phyloP scores from a whole-genome alignment of 768 basidiomycete genomes.

The Psilocybe azurescens region DNA sequence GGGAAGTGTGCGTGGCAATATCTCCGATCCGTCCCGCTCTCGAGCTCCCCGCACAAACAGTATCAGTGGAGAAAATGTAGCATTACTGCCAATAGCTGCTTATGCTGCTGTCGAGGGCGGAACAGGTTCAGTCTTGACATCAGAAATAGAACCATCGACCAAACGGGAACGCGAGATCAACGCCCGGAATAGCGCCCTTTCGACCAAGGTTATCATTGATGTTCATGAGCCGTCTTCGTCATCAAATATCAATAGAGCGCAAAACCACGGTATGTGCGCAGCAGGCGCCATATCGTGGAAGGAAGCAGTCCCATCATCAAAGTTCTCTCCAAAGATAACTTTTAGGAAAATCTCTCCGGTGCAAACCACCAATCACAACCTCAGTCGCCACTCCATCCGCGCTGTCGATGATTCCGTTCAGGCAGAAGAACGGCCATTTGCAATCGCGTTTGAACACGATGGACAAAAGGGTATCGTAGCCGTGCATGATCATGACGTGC shows the following conservation, averaged over 20 bases:
- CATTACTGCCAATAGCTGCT: neutral
- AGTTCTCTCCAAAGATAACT: neutral
- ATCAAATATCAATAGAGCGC: conserved; percentile 8
- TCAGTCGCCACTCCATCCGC: neutral
- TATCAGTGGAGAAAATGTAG: neutral
- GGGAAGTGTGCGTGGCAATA: neutral
- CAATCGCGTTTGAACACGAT: neutral
- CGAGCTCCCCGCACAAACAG: neutral
- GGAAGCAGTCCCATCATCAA: neutral
- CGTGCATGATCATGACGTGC: conserved; percentile 6
- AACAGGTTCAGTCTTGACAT: neutral
- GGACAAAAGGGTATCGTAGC: neutral
- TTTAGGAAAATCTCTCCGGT: neutral
- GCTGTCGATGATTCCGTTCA: neutral
- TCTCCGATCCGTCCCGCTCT: neutral
- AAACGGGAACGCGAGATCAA: conserved; percentile 8
- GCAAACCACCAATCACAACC: neutral
- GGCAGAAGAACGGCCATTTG: neutral
- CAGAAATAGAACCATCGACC: conserved; percentile 5
- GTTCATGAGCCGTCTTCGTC: conserved; percentile 11
- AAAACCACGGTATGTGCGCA: conserved; percentile 9
- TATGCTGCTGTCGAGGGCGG: neutral
- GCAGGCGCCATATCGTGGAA: neutral
- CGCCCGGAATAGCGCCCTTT: conserved; percentile 9
- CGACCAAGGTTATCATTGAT: conserved; percentile 19